These are phyloP conservation scores for Puccinia horiana DNA, from an alignment of 1,284 basidiomycete genomes.

Conservation along the genomic window DNA sequence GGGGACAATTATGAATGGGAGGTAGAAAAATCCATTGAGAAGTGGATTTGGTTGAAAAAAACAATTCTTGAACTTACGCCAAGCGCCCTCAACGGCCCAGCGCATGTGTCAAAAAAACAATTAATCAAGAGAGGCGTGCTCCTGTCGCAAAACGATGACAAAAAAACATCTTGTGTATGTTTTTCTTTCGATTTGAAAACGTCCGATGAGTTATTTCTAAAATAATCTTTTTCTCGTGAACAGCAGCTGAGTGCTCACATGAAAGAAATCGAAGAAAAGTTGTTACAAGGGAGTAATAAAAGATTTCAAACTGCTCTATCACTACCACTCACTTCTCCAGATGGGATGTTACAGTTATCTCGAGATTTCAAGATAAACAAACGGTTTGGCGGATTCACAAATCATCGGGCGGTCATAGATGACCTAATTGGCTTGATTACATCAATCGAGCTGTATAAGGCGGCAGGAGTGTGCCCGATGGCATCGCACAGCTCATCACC, in stretches of 20 bases:
- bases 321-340: not conserved
- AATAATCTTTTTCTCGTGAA: not conserved
- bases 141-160: not conserved
- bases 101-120: no score
- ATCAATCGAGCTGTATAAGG: constrained; percentile 10
- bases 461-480: not conserved
- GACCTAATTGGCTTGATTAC: constrained; percentile 1
- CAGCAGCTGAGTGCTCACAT: not conserved
- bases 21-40: not conserved
- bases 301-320: constrained; percentile 9
- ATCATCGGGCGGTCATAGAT: constrained; percentile 5
- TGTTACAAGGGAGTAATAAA: not conserved
- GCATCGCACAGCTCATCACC: not conserved
- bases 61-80: not conserved
- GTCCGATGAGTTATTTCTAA: not conserved
- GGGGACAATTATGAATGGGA: not conserved
- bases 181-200: not conserved
- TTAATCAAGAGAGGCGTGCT: not conserved
- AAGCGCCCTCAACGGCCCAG: not conserved
- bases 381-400: not conserved
- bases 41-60: not conserved
- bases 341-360: constrained; percentile 8
- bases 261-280: constrained; percentile 1
- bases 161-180: not conserved
- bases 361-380: not conserved